phyloP scores from a whole-genome alignment of 75 land plant genomes.

The Azolla pinnata region DNA sequence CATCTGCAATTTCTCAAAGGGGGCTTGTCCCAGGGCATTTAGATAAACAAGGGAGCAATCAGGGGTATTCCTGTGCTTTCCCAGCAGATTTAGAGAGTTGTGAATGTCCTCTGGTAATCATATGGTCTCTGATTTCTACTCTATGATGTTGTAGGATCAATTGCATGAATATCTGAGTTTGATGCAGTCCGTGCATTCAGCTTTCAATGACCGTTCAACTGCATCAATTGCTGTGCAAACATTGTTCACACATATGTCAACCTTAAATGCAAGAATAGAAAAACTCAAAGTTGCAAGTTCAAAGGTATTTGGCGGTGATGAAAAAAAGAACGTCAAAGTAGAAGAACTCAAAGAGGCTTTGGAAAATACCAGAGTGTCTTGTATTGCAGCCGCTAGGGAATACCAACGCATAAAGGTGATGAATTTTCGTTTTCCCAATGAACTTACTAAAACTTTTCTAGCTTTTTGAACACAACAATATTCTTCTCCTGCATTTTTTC shows the following conservation, averaged over 20 bases:
- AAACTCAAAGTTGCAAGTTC: constrained; percentile 65
- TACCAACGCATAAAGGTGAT: constrained; percentile 85
- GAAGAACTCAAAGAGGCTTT: constrained; percentile 67
- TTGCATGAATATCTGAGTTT: constrained; percentile 77
- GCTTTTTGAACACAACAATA: no score
- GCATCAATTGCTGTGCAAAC: constrained; percentile 80
- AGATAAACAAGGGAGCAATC: no score
- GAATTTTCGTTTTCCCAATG: constrained; percentile 1
- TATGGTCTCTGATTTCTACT: no score
- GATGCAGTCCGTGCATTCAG: constrained; percentile 61
- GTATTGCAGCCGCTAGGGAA: constrained; percentile 46
- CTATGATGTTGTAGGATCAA: constrained; percentile 42
- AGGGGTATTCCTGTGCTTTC: no score
- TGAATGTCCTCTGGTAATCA: no score
- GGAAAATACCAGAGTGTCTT: constrained; percentile 58
- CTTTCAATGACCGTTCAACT: constrained; percentile 73
- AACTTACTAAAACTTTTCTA: not conserved
- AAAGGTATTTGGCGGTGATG: constrained; percentile 79
- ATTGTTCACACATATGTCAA: constrained; percentile 49
- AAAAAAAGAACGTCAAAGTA: constrained; percentile 45
- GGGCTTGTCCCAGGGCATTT: no score
- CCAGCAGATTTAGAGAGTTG: no score
- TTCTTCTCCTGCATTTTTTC: no score
- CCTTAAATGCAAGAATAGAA: constrained; percentile 52
- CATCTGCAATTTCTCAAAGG: no score